phyloP scores from a whole-genome alignment of 176 grass and related monocot genomes.

The Musa acuminata region DNA sequence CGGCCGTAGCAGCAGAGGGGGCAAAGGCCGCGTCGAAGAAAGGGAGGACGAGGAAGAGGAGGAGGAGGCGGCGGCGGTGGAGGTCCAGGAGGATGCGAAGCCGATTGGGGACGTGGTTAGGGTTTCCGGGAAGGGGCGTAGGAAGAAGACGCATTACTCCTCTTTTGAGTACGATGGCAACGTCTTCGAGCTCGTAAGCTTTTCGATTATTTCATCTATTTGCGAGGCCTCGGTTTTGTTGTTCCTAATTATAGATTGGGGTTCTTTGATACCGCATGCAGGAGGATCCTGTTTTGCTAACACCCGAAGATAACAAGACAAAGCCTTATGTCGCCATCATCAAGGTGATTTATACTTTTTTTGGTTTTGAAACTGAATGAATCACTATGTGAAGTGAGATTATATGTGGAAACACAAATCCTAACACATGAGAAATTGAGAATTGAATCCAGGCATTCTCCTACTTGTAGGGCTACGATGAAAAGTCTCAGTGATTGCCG shows the following conservation, averaged over 20 bases:
- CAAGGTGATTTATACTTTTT: slow-evolving; percentile 35
- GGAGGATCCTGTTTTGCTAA: slow-evolving; percentile 91
- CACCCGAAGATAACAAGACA: slow-evolving; percentile 48
- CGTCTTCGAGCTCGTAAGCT: slow-evolving; percentile 62
- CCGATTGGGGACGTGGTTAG: slow-evolving; percentile 49
- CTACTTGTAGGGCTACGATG: too few relatives aligned
- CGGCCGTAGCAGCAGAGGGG: slow-evolving; percentile 33
- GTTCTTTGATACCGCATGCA: slow-evolving; percentile 26
- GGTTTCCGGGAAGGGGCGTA: slow-evolving; percentile 68
- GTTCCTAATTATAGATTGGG: background rate
- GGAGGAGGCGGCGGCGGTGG: slow-evolving; percentile 42
- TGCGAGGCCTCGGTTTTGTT: background rate
- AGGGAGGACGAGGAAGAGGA: slow-evolving; percentile 22
- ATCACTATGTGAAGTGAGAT: background rate
- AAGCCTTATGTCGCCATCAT: slow-evolving; percentile 97
- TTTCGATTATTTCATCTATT: slow-evolving; percentile 14
- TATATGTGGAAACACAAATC: background rate
- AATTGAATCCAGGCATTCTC: too few relatives aligned
- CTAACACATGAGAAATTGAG: background rate
- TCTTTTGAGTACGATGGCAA: slow-evolving; percentile 92
- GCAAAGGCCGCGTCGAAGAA: background rate
- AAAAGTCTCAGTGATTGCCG: too few relatives aligned
- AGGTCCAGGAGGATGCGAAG: slow-evolving; percentile 35
- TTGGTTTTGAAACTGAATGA: background rate
- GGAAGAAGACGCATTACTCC: slow-evolving; percentile 52